Percentiles rank a stretch among this genome's conserved stretches.
These are phyloP conservation scores for Comarum palustre DNA, from an alignment of 306 rosid species.

Conservation along the genomic window DNA sequence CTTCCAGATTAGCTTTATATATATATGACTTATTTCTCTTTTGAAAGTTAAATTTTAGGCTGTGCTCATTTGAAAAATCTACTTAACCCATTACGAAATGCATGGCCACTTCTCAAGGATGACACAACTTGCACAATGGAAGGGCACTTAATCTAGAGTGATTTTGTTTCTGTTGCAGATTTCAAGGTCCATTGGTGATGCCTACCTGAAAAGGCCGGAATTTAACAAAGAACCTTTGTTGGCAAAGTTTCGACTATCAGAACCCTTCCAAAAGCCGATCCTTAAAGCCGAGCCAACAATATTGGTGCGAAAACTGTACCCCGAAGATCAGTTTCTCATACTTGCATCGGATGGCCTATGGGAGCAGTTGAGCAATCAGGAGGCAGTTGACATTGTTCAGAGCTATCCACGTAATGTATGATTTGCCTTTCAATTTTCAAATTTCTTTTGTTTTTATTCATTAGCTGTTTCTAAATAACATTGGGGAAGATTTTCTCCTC, in stretches of 20 bases:
- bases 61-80: not conserved
- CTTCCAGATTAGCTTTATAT: not conserved
- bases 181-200: constrained; percentile 97
- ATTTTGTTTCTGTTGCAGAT: constrained; percentile 49
- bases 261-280: constrained; percentile 73
- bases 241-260: constrained; percentile 69
- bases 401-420: constrained; percentile 73
- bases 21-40: not conserved
- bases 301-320: constrained; percentile 54
- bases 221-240: constrained; percentile 76
- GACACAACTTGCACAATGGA: not conserved
- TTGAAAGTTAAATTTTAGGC: not conserved
- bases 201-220: constrained; percentile 77
- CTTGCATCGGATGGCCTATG: constrained; percentile 97
- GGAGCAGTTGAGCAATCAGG: constrained; percentile 89
- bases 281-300: constrained; percentile 82
- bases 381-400: constrained; percentile 82
- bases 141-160: not conserved
- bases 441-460: constrained; percentile 3
- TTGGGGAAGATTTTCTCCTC: not conserved
- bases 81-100: not conserved
- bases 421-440: constrained; percentile 18
- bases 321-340: constrained; percentile 75
- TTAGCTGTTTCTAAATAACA: not conserved
- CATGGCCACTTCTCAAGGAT: constrained; percentile 1